phyloP scores from a whole-genome alignment of 441 rosid species.

The Pelargonium citronellum region DNA sequence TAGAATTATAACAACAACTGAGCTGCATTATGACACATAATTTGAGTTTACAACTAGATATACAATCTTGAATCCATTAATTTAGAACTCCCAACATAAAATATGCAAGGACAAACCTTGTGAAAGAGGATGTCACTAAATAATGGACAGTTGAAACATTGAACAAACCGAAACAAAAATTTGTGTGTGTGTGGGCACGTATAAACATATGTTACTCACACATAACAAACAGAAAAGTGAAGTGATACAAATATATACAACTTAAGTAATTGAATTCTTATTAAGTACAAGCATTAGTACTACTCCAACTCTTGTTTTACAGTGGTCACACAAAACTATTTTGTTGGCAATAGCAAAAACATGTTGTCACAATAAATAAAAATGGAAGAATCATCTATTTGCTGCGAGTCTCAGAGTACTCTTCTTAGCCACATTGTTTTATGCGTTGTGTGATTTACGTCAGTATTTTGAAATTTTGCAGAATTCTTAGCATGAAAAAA shows the following conservation, averaged over 20 bases:
- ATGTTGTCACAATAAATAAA: background rate
- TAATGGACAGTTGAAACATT: background rate
- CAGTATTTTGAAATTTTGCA: no score
- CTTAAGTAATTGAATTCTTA: background rate
- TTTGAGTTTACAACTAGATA: background rate
- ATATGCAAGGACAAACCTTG: background rate
- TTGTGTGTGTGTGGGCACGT: background rate
- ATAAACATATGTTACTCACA: background rate
- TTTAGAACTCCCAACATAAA: background rate
- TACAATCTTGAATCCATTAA: background rate
- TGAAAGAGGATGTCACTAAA: background rate
- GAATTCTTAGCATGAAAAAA: no score
- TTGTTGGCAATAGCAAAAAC: slow-evolving; percentile 1
- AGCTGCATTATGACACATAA: background rate
- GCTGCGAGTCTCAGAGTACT: no score
- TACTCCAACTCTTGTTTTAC: background rate
- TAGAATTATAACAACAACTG: background rate
- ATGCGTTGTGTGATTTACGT: no score
- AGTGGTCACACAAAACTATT: background rate
- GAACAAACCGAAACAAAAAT: background rate
- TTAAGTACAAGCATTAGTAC: background rate
- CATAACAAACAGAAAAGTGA: background rate
- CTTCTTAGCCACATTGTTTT: no score
- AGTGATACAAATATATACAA: background rate
- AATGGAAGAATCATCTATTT: no score